phyloP scores from a whole-genome alignment of 1,139 yeast genomes.

The Hyphopichia pseudoburtonii region DNA sequence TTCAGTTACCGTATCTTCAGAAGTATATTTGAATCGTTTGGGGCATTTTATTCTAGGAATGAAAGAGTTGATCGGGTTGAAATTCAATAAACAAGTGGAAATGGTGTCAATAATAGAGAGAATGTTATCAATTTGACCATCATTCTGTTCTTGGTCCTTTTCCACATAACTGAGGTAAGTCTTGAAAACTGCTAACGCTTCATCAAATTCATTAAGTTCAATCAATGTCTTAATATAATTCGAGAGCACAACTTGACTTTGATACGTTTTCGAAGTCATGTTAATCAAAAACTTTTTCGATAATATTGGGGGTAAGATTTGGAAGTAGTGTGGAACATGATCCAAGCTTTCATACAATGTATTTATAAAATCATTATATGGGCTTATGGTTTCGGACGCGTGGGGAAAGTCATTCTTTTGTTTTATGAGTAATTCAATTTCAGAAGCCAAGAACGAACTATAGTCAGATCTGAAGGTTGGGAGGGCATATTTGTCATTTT shows the following conservation, averaged over 20 bases:
- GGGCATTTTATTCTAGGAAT: slow-evolving; percentile 14
- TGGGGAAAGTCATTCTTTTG: slow-evolving; percentile 31
- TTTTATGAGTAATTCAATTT: slow-evolving; percentile 21
- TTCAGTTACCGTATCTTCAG: slow-evolving; percentile 21
- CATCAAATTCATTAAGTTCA: slow-evolving; percentile 41
- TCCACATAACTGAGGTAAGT: slow-evolving; percentile 36
- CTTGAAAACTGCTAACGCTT: slow-evolving; percentile 44
- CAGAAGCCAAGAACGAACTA: slow-evolving; percentile 23
- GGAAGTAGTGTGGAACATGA: slow-evolving; percentile 20
- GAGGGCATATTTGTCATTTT: slow-evolving; percentile 20
- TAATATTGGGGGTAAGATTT: slow-evolving; percentile 25
- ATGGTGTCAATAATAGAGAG: slow-evolving; percentile 38
- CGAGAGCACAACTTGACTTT: slow-evolving; percentile 34
- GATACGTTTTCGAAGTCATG: slow-evolving; percentile 36
- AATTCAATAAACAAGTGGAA: slow-evolving; percentile 32
- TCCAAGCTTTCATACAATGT: slow-evolving; percentile 33
- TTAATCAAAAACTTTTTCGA: slow-evolving; percentile 34
- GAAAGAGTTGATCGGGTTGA: slow-evolving; percentile 38
- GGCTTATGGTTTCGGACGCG: slow-evolving; percentile 23
- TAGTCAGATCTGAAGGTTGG: slow-evolving; percentile 32
- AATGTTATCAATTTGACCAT: slow-evolving; percentile 34
- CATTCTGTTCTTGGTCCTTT: slow-evolving; percentile 34
- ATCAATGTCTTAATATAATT: slow-evolving; percentile 35
- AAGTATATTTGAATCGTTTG: slow-evolving; percentile 27
- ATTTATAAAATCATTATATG: slow-evolving; percentile 30